phyloP scores from a whole-genome alignment of 352 stramenopile species.

The Detonula confervacea region DNA sequence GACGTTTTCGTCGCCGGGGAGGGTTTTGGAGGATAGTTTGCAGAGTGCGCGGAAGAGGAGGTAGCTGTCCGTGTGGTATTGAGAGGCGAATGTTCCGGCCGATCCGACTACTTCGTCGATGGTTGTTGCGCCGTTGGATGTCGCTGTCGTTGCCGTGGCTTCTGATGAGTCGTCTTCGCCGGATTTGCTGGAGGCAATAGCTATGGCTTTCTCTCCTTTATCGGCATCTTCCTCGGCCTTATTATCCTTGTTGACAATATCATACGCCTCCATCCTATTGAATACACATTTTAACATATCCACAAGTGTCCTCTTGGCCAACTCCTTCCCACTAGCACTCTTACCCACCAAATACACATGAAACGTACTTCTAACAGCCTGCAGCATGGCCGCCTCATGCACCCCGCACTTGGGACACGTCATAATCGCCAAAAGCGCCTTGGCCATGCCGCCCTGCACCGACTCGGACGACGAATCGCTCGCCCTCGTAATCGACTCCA shows the following conservation, averaged over 20 bases:
- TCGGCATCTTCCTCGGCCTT: neutral
- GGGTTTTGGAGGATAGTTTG: constrained; percentile 91
- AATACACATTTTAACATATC: constrained; percentile 98
- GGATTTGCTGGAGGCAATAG: constrained; percentile 20
- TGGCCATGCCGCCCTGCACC: constrained; percentile 66
- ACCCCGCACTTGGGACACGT: constrained; percentile 80
- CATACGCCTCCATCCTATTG: constrained; percentile 92
- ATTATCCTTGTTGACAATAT: constrained; percentile 56
- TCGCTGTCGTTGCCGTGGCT: constrained; percentile 18
- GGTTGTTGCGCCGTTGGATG: constrained; percentile 3
- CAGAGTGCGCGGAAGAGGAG: constrained; percentile 98
- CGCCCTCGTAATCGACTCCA: constrained; percentile 59
- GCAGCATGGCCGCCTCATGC: constrained; percentile 88
- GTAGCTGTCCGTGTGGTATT: constrained; percentile 98
- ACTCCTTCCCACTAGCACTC: constrained; percentile 90
- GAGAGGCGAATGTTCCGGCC: constrained; percentile 88
- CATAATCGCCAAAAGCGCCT: constrained; percentile 70
- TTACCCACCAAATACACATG: constrained; percentile 94
- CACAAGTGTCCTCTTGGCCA: constrained; percentile 94
- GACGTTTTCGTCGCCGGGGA: constrained; percentile 81
- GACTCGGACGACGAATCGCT: constrained; percentile 53
- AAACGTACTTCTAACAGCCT: constrained; percentile 94
- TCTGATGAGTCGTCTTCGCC: constrained; percentile 27
- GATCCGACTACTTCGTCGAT: constrained; percentile 11
- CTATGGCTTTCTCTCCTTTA: constrained; percentile 8